Percentiles rank a stretch among this genome's conserved stretches.
Conservation (phyloP, 2,329 filamentous ascomycete species). For the Tolypocladium pustulatum region DNA sequence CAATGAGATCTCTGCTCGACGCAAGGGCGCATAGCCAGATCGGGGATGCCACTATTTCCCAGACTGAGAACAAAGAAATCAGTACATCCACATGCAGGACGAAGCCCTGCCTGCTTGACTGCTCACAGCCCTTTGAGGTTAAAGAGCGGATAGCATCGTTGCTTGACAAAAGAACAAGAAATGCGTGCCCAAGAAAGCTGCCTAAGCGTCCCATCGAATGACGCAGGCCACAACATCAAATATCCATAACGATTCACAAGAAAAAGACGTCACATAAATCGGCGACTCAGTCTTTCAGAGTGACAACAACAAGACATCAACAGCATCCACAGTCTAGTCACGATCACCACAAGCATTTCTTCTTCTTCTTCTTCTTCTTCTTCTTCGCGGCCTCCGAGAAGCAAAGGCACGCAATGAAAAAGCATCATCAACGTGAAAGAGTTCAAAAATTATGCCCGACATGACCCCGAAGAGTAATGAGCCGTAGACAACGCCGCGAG, state of each 20-base stretch:
- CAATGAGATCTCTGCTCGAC: too few relatives aligned
- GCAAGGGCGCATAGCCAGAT: too few relatives aligned
- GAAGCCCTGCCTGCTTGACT: neutral
- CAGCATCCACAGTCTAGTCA: too few relatives aligned
- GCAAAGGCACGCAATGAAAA: constrained; percentile 33
- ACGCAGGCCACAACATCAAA: neutral
- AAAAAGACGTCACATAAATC: too few relatives aligned
- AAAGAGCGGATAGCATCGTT: neutral
- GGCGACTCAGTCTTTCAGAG: too few relatives aligned
- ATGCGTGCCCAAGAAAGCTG: neutral
- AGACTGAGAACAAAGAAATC: neutral
- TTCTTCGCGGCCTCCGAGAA: constrained; percentile 31
- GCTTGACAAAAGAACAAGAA: neutral
- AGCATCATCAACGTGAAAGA: constrained; percentile 3
- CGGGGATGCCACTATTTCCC: too few relatives aligned
- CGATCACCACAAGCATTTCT: neutral
- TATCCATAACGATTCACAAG: neutral
- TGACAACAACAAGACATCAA: neutral
- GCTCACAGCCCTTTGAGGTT: too few relatives aligned
- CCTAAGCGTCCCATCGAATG: neutral
- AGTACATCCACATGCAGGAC: too few relatives aligned
- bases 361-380: too few relatives aligned
- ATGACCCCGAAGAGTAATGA: constrained; percentile 42
- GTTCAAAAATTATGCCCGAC: constrained; percentile 41
- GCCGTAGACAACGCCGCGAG: constrained; percentile 32